phyloP scores from a whole-genome alignment of 1,284 basidiomycete genomes.

The Fistulinella staudtii region DNA sequence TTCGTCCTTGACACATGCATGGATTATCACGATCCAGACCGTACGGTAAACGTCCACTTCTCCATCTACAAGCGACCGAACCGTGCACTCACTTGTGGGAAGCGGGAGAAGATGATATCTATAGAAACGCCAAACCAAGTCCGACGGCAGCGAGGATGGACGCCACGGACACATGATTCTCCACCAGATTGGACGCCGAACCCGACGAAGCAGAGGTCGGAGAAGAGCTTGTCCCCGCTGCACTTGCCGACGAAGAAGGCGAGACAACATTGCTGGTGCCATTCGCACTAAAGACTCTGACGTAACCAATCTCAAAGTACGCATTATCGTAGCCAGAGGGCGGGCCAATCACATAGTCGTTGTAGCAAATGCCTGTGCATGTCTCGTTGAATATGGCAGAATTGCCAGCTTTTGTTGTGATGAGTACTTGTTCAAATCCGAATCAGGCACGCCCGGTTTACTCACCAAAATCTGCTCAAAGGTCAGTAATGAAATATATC shows the following conservation, averaged over 20 bases:
- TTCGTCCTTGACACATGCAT: background rate
- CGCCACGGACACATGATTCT: conserved; percentile 3
- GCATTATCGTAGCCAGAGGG: conserved; percentile 65
- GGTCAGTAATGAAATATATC: conserved; percentile 5
- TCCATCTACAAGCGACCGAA: background rate
- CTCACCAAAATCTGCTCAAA: conserved; percentile 40
- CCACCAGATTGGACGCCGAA: conserved; percentile 14
- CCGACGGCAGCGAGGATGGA: conserved; percentile 13
- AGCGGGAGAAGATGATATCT: background rate
- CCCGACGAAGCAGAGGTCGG: conserved; percentile 11
- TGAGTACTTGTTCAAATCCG: conserved; percentile 1
- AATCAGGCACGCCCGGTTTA: conserved; percentile 4
- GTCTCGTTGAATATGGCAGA: conserved; percentile 55
- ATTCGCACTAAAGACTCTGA: conserved; percentile 48
- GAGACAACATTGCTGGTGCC: conserved; percentile 23
- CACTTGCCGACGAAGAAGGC: conserved; percentile 16
- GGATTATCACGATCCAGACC: background rate
- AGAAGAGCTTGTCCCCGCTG: conserved; percentile 10
- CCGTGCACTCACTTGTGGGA: background rate
- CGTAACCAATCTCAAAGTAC: conserved; percentile 70
- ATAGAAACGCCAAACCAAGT: conserved; percentile 17
- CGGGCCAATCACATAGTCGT: conserved; percentile 69
- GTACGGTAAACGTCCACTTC: background rate
- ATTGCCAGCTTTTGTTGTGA: conserved; percentile 44
- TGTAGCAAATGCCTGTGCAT: conserved; percentile 65